phyloP scores from a whole-genome alignment of 179 eudicot genomes.

The Sideroxylon spinosum region DNA sequence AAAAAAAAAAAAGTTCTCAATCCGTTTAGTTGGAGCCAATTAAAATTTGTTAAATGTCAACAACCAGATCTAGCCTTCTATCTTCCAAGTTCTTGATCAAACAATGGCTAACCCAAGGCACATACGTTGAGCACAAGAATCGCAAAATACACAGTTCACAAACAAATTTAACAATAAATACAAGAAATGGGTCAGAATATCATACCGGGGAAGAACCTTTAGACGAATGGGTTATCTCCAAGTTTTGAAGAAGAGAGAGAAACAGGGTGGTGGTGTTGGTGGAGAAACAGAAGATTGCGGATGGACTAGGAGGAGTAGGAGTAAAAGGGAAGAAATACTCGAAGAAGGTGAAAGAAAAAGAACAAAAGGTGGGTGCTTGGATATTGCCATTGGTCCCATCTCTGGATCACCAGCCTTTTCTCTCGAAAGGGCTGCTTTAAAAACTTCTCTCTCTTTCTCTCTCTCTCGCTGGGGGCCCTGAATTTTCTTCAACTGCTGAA shows the following conservation, averaged over 20 bases:
- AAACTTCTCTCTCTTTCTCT: not conserved
- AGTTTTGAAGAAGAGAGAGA: conserved; percentile 15
- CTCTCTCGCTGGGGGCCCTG: not conserved
- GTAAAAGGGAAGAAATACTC: conserved; percentile 26
- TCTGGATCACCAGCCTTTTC: not conserved
- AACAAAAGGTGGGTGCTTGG: conserved; percentile 20
- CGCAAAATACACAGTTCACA: not conserved
- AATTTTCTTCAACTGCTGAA: too few relatives aligned
- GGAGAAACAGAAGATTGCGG: conserved; percentile 9
- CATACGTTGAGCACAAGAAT: not conserved
- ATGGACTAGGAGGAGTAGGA: conserved; percentile 4
- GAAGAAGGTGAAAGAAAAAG: conserved; percentile 15
- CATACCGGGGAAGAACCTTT: conserved; percentile 16
- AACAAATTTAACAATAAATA: not conserved
- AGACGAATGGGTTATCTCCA: conserved; percentile 12
- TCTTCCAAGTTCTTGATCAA: conserved; percentile 4
- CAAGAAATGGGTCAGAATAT: conserved; percentile 1
- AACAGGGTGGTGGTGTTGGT: conserved; percentile 3
- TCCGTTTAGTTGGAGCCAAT: not conserved
- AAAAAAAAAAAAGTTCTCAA: not conserved
- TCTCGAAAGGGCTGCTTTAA: not conserved
- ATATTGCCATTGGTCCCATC: conserved; percentile 11
- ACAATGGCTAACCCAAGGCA: conserved; percentile 4
- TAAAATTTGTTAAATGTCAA: not conserved
- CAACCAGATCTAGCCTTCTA: conserved; percentile 11